Percentiles rank a stretch among this genome's conserved stretches.
phyloP scores from a whole-genome alignment of 2,329 filamentous ascomycete species.

The Fusarium odoratissimum region DNA sequence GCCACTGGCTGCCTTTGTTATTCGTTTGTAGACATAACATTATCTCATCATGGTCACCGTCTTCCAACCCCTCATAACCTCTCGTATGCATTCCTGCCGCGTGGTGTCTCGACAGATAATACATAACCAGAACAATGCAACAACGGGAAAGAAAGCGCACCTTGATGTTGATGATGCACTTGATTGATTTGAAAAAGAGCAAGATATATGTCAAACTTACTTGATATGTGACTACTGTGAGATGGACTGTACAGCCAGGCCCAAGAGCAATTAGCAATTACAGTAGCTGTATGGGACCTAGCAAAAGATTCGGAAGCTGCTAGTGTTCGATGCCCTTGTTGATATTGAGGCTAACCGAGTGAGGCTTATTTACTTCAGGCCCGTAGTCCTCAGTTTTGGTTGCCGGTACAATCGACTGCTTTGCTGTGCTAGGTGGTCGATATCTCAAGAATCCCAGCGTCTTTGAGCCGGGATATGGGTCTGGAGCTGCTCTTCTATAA shows the following conservation, averaged over 20 bases:
- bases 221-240: neutral
- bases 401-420: neutral
- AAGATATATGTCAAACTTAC: constrained; percentile 16
- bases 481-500: neutral
- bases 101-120: neutral
- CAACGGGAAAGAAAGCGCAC: neutral
- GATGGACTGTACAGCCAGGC: neutral
- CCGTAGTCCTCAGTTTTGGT: neutral
- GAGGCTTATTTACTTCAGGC: neutral
- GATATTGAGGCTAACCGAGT: neutral
- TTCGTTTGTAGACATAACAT: neutral
- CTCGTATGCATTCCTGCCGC: neutral
- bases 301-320: neutral
- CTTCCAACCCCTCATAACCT: neutral
- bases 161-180: neutral
- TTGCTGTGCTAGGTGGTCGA: neutral
- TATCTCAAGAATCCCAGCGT: neutral
- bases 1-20: neutral
- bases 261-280: neutral
- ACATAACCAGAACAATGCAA: neutral
- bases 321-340: neutral
- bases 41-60: neutral
- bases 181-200: neutral
- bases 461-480: neutral
- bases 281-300: neutral